These are phyloP conservation scores for Euphorbia schlechtendalii DNA, from an alignment of 441 rosid species.

Conservation along the genomic window DNA sequence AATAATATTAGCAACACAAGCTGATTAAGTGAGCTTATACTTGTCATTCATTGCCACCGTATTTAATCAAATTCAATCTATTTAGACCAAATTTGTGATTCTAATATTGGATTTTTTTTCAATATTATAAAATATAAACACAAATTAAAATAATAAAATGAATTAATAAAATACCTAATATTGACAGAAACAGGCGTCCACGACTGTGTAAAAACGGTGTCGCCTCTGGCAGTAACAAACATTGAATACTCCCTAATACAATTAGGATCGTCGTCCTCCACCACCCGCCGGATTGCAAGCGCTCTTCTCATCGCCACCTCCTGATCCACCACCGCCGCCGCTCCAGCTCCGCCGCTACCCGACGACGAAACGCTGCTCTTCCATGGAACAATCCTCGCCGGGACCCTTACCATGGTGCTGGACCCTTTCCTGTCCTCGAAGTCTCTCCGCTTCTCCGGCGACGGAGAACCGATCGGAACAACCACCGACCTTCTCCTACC, in stretches of 20 bases:
- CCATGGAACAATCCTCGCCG: conserved; percentile 42
- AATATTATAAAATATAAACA: too few relatives aligned
- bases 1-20: too few relatives aligned
- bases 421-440: conserved; percentile 34
- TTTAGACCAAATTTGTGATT: too few relatives aligned
- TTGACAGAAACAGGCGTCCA: conserved; percentile 52
- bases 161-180: conserved; percentile 36
- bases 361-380: conserved; percentile 26
- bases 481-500: conserved; percentile 29
- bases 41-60: too few relatives aligned
- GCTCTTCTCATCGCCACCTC: conserved; percentile 59
- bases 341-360: conserved; percentile 12
- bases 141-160: too few relatives aligned
- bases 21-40: too few relatives aligned
- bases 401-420: conserved; percentile 25
- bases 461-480: conserved; percentile 8
- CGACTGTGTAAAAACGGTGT: conserved; percentile 64
- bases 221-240: conserved; percentile 47
- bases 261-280: conserved; percentile 43
- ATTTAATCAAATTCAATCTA: too few relatives aligned
- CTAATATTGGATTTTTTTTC: too few relatives aligned
- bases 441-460: conserved; percentile 33
- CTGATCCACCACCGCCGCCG: conserved; percentile 36
- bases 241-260: conserved; percentile 39
- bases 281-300: conserved; percentile 51